Conservation (phyloP, 2,329 filamentous ascomycete genomes). For the Rugonectria rugulosa region DNA sequence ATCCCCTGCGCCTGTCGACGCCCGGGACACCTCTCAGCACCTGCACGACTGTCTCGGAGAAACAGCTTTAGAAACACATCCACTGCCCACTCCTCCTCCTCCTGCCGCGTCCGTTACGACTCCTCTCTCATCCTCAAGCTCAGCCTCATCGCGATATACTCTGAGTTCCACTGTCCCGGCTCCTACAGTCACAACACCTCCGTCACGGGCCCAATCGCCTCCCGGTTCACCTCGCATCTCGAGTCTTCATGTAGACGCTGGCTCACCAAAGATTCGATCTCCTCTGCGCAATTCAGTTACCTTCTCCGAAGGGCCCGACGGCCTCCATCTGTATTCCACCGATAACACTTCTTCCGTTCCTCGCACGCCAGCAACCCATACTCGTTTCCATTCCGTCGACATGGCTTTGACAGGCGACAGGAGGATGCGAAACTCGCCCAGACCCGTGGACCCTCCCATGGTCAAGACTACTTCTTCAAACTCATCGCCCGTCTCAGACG, state of each 20-base stretch:
- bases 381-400: slow-evolving; percentile 40
- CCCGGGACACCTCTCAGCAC: slow-evolving; percentile 12
- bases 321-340: slow-evolving; percentile 22
- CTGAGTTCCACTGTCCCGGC: slow-evolving; percentile 2
- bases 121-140: slow-evolving; percentile 7
- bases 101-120: no score
- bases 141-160: slow-evolving; percentile 1
- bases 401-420: slow-evolving; percentile 44
- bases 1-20: not conserved
- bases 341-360: slow-evolving; percentile 5
- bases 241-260: slow-evolving; percentile 37
- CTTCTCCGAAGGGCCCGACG: slow-evolving; percentile 29
- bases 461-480: slow-evolving; percentile 3
- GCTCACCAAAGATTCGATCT: slow-evolving; percentile 41
- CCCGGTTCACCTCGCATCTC: slow-evolving; percentile 32
- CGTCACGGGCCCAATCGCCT: slow-evolving; percentile 28
- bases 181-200: slow-evolving; percentile 5
- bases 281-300: slow-evolving; percentile 43
- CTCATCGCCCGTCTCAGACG: slow-evolving; percentile 27
- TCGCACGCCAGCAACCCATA: slow-evolving; percentile 15
- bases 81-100: not conserved
- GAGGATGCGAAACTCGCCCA: slow-evolving; percentile 17
- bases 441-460: not conserved
- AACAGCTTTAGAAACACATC: slow-evolving; percentile 4
- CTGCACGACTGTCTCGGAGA: not conserved